These are phyloP conservation scores for Limnanthes douglasii DNA, from an alignment of 345 rosid genomes.

Conservation along the genomic window DNA sequence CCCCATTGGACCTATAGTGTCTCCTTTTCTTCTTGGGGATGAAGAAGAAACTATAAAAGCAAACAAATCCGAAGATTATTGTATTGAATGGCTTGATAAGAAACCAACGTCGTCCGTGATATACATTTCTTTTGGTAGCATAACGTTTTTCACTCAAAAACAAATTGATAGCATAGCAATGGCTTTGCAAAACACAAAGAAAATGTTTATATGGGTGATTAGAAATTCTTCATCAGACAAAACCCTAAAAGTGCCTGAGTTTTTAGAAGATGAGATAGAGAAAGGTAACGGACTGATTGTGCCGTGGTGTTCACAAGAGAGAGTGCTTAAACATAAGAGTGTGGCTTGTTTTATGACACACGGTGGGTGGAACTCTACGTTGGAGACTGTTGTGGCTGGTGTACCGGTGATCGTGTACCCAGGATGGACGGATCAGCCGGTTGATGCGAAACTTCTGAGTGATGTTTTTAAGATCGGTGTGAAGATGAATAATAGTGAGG, in stretches of 20 bases:
- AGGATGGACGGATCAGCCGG: slow-evolving; percentile 30
- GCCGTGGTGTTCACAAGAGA: slow-evolving; percentile 40
- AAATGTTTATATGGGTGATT: slow-evolving; percentile 44
- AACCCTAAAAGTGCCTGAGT: not conserved
- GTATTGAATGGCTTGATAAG: slow-evolving; percentile 45
- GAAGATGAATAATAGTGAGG: slow-evolving; percentile 16
- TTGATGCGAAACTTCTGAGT: slow-evolving; percentile 20
- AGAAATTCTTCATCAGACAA: slow-evolving; percentile 15
- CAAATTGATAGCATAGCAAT: slow-evolving; percentile 24
- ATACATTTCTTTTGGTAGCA: slow-evolving; percentile 52
- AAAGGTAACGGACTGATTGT: slow-evolving; percentile 24
- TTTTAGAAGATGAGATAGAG: slow-evolving; percentile 13
- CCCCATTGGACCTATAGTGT: slow-evolving; percentile 48
- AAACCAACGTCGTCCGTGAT: slow-evolving; percentile 27
- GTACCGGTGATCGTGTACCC: slow-evolving; percentile 40
- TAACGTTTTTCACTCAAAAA: slow-evolving; percentile 12
- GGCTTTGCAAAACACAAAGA: slow-evolving; percentile 19
- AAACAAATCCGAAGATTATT: slow-evolving; percentile 18
- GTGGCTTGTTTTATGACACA: slow-evolving; percentile 39
- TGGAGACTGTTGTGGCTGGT: slow-evolving; percentile 30
- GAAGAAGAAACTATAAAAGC: not conserved
- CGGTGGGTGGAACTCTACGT: slow-evolving; percentile 50
- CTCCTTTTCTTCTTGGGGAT: slow-evolving; percentile 18
- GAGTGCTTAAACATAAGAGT: slow-evolving; percentile 23
- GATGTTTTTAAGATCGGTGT: slow-evolving; percentile 35